Conservation (phyloP, 1,139 yeast species). For the Yamadazyma diddensiae region DNA sequence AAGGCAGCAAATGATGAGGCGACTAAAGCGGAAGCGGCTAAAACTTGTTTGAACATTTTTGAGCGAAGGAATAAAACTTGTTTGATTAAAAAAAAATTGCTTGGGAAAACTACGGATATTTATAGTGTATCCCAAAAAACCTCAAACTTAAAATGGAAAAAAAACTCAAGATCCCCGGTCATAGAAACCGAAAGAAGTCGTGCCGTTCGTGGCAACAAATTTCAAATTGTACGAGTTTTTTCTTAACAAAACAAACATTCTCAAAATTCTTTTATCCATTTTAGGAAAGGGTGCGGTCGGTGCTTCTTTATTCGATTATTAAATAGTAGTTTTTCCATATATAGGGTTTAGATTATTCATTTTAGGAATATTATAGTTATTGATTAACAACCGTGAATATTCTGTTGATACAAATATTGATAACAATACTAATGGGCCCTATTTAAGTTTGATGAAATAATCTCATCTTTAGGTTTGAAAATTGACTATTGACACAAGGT, state of each 20-base stretch:
- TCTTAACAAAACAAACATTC: background rate
- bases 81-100: constrained; percentile 3
- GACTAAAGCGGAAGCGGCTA: constrained; percentile 35
- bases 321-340: no score
- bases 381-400: no score
- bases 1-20: constrained; percentile 34
- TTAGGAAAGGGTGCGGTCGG: background rate
- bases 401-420: no score
- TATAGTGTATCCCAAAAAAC: constrained; percentile 6
- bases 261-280: background rate
- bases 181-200: constrained; percentile 1
- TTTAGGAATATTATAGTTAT: no score
- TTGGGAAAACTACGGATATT: constrained; percentile 4
- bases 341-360: no score
- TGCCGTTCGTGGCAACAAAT: background rate
- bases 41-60: constrained; percentile 43
- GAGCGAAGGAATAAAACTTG: constrained; percentile 15
- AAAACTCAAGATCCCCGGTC: constrained; percentile 2
- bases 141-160: background rate
- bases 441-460: no score
- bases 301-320: background rate
- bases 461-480: no score
- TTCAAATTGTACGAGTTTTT: background rate
- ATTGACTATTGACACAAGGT: no score
- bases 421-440: no score